Evolutionary conservation across 2,329 filamentous ascomycete species (phyloP).

Genomic region (Raffaelea albimanens): DNA sequence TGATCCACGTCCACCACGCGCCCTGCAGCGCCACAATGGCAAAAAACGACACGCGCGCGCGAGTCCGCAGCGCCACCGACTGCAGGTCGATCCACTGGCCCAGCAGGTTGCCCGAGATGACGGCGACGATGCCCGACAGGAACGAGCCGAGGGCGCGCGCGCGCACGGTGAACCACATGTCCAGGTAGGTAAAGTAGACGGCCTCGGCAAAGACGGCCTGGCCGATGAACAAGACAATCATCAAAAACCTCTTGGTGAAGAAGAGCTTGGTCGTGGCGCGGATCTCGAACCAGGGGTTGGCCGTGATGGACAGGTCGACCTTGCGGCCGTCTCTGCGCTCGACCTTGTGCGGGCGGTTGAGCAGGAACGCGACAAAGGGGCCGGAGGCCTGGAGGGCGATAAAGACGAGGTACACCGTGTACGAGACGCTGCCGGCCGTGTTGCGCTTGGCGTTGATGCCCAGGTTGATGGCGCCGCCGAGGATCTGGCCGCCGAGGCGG

Average conservation of each 20-base stretch:
- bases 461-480: constrained; percentile 64
- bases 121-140: constrained; percentile 56
- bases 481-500: constrained; percentile 53
- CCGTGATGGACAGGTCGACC: constrained; percentile 48
- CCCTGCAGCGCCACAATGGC: constrained; percentile 51
- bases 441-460: constrained; percentile 49
- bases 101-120: constrained; percentile 55
- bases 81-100: constrained; percentile 55
- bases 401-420: constrained; percentile 60
- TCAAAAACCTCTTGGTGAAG: constrained; percentile 49
- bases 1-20: constrained; percentile 65
- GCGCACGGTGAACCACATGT: constrained; percentile 61
- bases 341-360: constrained; percentile 52
- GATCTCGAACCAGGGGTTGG: constrained; percentile 49
- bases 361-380: constrained; percentile 51
- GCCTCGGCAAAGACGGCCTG: constrained; percentile 64
- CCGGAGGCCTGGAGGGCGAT: constrained; percentile 60
- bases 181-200: constrained; percentile 61
- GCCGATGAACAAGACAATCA: constrained; percentile 58
- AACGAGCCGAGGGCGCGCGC: constrained; percentile 62
- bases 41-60: constrained; percentile 46
- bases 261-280: constrained; percentile 50
- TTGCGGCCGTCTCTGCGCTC: constrained; percentile 55
- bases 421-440: constrained; percentile 51
- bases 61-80: constrained; percentile 39